A percentile compares a stretch with the other conserved stretches of the same genome.
phyloP scores from a whole-genome alignment of 2,329 filamentous ascomycete genomes.

The Aspergillus novoparasiticus region DNA sequence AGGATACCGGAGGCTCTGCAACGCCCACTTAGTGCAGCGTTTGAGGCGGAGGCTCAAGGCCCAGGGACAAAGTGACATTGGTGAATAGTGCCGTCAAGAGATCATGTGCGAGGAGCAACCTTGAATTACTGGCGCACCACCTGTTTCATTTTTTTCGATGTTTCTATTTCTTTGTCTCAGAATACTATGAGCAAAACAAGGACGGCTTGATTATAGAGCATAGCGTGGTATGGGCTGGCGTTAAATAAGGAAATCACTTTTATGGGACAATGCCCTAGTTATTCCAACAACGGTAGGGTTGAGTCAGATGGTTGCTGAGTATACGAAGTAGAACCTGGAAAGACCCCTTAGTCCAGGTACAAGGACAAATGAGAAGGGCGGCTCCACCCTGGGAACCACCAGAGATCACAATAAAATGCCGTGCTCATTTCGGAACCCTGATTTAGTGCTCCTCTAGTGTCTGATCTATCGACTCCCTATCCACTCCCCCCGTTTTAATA shows the following conservation, averaged over 20 bases:
- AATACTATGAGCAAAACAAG: constrained; percentile 8
- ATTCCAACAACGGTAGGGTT: background rate
- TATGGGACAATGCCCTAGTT: constrained; percentile 2
- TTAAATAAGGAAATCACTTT: constrained; percentile 18
- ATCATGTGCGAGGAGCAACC: background rate
- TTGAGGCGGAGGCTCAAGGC: constrained; percentile 26
- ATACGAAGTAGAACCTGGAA: background rate
- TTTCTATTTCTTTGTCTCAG: constrained; percentile 1
- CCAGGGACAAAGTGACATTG: constrained; percentile 13
- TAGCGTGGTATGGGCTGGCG: constrained; percentile 30
- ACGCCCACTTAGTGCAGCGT: constrained; percentile 37
- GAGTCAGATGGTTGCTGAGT: background rate
- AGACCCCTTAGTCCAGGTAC: background rate
- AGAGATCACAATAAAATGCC: background rate
- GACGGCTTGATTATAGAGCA: constrained; percentile 19
- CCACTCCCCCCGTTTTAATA: background rate
- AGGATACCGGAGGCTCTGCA: constrained; percentile 46
- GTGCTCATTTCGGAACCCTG: background rate
- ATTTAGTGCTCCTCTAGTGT: background rate
- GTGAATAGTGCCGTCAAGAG: background rate
- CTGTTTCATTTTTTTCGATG: constrained; percentile 1
- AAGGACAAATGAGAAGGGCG: background rate
- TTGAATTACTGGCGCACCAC: background rate
- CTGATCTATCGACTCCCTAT: background rate
- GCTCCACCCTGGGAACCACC: background rate